Evolutionary conservation across 1,284 basidiomycete genomes (phyloP).

Genomic region (Malassezia nana): DNA sequence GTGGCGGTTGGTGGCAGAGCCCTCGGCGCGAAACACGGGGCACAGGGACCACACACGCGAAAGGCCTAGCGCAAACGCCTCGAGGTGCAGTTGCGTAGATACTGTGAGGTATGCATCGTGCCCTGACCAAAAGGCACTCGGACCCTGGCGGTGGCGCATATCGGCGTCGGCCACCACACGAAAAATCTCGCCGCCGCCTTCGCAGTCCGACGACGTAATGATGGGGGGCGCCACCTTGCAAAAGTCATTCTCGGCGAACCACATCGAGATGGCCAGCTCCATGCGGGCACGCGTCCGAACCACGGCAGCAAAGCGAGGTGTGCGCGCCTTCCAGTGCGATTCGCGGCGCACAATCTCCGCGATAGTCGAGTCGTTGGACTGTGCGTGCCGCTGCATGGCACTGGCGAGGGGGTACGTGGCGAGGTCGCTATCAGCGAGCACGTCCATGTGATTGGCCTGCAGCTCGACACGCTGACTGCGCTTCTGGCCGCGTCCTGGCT

Average conservation of each 20-base stretch:
- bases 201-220: conserved; percentile 81
- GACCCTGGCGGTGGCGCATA: not conserved
- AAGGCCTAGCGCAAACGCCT: conserved; percentile 64
- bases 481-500: conserved; percentile 22
- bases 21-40: conserved; percentile 86
- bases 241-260: conserved; percentile 57
- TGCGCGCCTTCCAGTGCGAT: conserved; percentile 16
- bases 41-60: conserved; percentile 79
- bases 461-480: conserved; percentile 32
- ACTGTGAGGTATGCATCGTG: conserved; percentile 76
- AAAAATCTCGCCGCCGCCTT: conserved; percentile 94
- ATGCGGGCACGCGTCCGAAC: conserved; percentile 14
- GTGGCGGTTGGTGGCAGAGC: conserved; percentile 76
- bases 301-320: conserved; percentile 8
- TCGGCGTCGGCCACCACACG: conserved; percentile 54
- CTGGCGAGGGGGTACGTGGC: conserved; percentile 18
- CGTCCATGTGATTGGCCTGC: conserved; percentile 14
- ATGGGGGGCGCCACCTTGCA: conserved; percentile 72
- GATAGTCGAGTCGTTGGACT: conserved; percentile 1
- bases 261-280: conserved; percentile 11
- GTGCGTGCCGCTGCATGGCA: conserved; percentile 4
- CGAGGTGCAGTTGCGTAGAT: conserved; percentile 87
- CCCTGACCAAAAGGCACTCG: conserved; percentile 28
- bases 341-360: conserved; percentile 18
- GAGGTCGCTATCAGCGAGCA: conserved; percentile 24